Evolutionary conservation across 192 early-diverging fungal species (phyloP).

Genomic region (Coemansia sp.): DNA sequence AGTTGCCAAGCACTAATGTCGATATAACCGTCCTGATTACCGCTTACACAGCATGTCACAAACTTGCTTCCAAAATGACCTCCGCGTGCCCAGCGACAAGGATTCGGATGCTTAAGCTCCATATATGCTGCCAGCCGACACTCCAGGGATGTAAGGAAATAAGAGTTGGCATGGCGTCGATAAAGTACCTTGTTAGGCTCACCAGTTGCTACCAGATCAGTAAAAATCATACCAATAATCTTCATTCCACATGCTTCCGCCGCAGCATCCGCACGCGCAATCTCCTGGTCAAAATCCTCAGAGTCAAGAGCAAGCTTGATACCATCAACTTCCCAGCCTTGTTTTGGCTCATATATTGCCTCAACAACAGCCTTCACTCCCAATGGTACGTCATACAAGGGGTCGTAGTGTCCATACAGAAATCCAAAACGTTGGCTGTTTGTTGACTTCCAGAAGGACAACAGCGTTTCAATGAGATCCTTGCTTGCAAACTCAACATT

Average conservation of each 20-base stretch:
- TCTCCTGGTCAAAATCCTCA: conserved; percentile 57
- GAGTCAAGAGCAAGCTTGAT: conserved; percentile 61
- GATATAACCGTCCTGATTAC: conserved; percentile 82
- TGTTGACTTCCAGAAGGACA: conserved; percentile 82
- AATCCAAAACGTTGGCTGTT: conserved; percentile 92
- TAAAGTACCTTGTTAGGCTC: conserved; percentile 78
- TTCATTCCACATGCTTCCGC: conserved; percentile 67
- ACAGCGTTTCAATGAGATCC: conserved; percentile 76
- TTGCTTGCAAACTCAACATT: conserved; percentile 91
- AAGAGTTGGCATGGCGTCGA: conserved; percentile 89
- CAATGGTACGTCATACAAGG: conserved; percentile 86
- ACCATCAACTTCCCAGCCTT: conserved; percentile 74
- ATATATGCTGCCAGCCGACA: conserved; percentile 80
- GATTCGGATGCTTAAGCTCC: conserved; percentile 72
- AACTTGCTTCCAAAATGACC: conserved; percentile 90
- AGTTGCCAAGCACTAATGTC: conserved; percentile 89
- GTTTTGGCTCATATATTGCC: conserved; percentile 91
- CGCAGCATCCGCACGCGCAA: conserved; percentile 56
- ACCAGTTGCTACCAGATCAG: conserved; percentile 84
- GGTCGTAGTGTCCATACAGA: conserved; percentile 88
- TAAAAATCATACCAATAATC: conserved; percentile 88
- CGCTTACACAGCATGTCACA: conserved; percentile 92
- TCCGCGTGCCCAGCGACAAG: conserved; percentile 67
- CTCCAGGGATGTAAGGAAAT: conserved; percentile 91
- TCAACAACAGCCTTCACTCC: conserved; percentile 95